Conservation (phyloP, 768 basidiomycete genomes). For the Tylopilus sp. region DNA sequence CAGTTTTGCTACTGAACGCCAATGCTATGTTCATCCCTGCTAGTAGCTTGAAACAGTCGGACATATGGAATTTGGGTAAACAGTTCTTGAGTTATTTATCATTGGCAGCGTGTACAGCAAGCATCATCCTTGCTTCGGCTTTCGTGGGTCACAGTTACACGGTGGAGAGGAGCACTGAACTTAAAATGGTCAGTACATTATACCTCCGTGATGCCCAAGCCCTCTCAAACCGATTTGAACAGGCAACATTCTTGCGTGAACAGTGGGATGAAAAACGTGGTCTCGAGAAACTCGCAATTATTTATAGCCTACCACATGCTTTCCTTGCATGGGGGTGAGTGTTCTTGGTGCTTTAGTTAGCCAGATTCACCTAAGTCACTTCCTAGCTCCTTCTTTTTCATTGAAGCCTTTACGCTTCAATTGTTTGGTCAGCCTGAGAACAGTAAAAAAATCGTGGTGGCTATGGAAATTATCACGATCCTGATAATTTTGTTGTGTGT, state of each 20-base stretch:
- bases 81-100: conserved; percentile 46
- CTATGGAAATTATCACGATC: conserved; percentile 32
- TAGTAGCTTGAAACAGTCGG: conserved; percentile 47
- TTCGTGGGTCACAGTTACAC: conserved; percentile 42
- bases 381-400: conserved; percentile 29
- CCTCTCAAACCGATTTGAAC: conserved; percentile 1
- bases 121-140: conserved; percentile 42
- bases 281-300: conserved; percentile 47
- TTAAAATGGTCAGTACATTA: conserved; percentile 34
- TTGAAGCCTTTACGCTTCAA: conserved; percentile 22
- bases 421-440: conserved; percentile 24
- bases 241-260: conserved; percentile 16
- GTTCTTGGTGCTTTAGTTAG: background rate
- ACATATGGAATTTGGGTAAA: conserved; percentile 23
- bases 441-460: conserved; percentile 6
- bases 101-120: conserved; percentile 38
- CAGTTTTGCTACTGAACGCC: conserved; percentile 53
- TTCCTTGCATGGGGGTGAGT: conserved; percentile 60
- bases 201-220: background rate
- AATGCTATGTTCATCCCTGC: conserved; percentile 58
- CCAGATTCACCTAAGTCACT: background rate
- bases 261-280: conserved; percentile 33
- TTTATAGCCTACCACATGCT: conserved; percentile 54
- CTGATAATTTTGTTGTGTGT: conserved; percentile 32
- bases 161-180: conserved; percentile 27